Evolutionary conservation across 257 asterid species (phyloP).

Genomic region (Voacanga thouarsii): DNA sequence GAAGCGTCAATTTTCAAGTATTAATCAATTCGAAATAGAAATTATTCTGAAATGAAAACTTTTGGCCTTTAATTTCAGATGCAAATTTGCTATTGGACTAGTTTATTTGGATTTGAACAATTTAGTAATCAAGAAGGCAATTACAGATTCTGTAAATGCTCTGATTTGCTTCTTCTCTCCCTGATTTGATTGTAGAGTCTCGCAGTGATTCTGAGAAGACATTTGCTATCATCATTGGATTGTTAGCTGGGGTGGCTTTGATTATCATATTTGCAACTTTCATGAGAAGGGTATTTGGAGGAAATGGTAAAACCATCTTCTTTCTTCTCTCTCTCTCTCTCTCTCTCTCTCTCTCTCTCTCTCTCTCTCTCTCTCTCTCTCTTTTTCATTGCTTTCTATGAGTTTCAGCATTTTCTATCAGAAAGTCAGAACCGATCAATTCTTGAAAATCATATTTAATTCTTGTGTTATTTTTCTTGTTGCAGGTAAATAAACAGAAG

Average conservation of each 20-base stretch:
- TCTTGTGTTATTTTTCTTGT: constrained; percentile 16
- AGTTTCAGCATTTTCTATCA: not conserved
- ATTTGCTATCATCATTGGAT: constrained; percentile 77
- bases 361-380: no score
- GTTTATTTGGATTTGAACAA: not conserved
- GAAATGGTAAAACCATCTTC: constrained; percentile 41
- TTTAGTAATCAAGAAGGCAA: not conserved
- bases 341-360: no score
- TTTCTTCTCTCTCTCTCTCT: not conserved
- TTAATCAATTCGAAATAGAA: not conserved
- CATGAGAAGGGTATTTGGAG: constrained; percentile 50
- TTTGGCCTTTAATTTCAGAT: not conserved
- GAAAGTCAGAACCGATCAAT: not conserved
- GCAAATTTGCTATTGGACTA: not conserved
- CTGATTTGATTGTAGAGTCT: constrained; percentile 29
- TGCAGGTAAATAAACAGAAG: constrained; percentile 62
- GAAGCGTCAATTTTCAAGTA: not conserved
- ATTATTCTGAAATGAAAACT: not conserved
- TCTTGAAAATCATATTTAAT: not conserved
- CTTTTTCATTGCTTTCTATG: not conserved
- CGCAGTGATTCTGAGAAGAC: constrained; percentile 79
- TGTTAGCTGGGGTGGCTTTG: constrained; percentile 77
- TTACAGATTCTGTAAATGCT: not conserved
- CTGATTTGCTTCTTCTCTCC: not conserved
- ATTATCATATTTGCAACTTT: constrained; percentile 77